Evolutionary conservation across 768 basidiomycete species (phyloP).

Genomic region (Boletus reticulatus): DNA sequence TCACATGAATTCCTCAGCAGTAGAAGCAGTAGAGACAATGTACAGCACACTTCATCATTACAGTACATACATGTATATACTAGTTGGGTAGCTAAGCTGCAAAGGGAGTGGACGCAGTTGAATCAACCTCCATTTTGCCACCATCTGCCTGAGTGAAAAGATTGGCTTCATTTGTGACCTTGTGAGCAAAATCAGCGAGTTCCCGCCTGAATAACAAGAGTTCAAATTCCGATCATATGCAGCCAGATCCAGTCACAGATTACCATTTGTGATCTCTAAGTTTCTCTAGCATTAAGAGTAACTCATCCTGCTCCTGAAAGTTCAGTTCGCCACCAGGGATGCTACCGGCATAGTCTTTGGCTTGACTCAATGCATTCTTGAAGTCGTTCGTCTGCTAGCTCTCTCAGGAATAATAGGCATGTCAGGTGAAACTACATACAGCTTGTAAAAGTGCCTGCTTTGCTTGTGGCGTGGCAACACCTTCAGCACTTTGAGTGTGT

Average conservation of each 20-base stretch:
- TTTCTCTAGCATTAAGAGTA: conserved; percentile 65
- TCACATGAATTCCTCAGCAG: too few species aligned
- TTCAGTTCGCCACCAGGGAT: conserved; percentile 74
- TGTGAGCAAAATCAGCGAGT: conserved; percentile 49
- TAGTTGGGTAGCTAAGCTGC: conserved; percentile 20
- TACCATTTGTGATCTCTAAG: conserved; percentile 56
- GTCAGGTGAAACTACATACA: conserved; percentile 35
- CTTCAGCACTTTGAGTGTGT: conserved; percentile 56
- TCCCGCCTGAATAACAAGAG: conserved; percentile 43
- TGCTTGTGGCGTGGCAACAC: conserved; percentile 50
- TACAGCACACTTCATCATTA: too few species aligned
- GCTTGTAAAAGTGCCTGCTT: conserved; percentile 69
- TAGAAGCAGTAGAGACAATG: too few species aligned
- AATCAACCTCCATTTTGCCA: conserved; percentile 66
- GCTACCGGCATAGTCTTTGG: conserved; percentile 53
- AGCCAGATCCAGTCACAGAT: too few species aligned
- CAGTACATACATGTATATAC: too few species aligned
- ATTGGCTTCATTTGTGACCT: conserved; percentile 36
- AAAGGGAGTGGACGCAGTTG: conserved; percentile 70
- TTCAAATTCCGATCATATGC: neutral
- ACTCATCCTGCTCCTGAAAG: conserved; percentile 66
- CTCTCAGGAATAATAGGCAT: neutral
- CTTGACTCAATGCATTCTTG: conserved; percentile 54
- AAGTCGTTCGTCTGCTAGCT: conserved; percentile 66
- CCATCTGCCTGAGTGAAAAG: conserved; percentile 25